Percentiles rank a stretch among this genome's conserved stretches.
These are phyloP conservation scores for Aspergillus calidoustus DNA, from an alignment of 2,329 filamentous ascomycete species.

Conservation along the genomic window DNA sequence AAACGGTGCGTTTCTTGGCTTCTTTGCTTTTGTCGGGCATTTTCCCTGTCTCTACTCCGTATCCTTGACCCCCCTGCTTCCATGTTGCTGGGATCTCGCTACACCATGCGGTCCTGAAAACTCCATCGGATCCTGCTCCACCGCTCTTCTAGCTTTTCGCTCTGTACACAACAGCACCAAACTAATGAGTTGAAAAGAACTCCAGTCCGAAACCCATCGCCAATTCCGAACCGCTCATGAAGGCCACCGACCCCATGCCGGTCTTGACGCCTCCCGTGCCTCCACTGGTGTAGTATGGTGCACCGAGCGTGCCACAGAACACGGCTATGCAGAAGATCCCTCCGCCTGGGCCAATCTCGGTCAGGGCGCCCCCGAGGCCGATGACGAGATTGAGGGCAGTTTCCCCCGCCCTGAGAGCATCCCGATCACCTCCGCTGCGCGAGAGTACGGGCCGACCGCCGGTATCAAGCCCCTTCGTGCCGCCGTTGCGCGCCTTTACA, in stretches of 20 bases:
- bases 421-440: slow-evolving; percentile 74
- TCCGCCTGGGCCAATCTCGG: slow-evolving; percentile 89
- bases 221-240: slow-evolving; percentile 90
- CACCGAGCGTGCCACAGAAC: slow-evolving; percentile 74
- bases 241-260: slow-evolving; percentile 87
- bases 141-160: background rate
- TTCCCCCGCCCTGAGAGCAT: slow-evolving; percentile 81
- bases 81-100: background rate
- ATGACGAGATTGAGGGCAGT: slow-evolving; percentile 88
- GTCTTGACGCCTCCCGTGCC: slow-evolving; percentile 83
- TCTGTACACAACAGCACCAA: background rate
- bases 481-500: slow-evolving; percentile 90
- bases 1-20: slow-evolving; percentile 44
- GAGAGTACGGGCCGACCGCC: slow-evolving; percentile 92
- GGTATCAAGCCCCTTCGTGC: slow-evolving; percentile 89
- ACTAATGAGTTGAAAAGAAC: slow-evolving; percentile 58
- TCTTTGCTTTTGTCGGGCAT: slow-evolving; percentile 10
- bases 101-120: background rate
- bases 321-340: slow-evolving; percentile 83
- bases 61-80: background rate
- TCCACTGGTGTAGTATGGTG: slow-evolving; percentile 93
- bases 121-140: background rate
- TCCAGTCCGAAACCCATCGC: slow-evolving; percentile 80
- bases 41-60: background rate
- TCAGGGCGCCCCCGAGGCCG: slow-evolving; percentile 91